Conservation (phyloP, 306 rosid species). For the Lupinus albus region DNA sequence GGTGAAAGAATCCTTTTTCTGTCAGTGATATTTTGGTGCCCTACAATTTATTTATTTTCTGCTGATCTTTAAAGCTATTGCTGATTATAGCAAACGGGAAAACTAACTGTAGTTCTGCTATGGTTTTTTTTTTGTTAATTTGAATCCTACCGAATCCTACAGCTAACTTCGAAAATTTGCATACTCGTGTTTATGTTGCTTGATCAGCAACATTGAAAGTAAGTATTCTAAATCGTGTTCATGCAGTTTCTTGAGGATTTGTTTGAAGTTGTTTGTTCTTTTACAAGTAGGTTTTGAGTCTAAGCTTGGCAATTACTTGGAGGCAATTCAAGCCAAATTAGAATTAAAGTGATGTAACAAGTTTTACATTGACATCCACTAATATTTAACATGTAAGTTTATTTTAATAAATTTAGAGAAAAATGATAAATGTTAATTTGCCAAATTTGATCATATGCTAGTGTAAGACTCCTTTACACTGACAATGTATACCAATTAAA, state of each 20-base stretch:
- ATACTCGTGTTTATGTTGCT: not conserved
- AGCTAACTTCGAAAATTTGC: not conserved
- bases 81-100: constrained; percentile 5
- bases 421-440: no score
- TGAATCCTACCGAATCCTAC: no score
- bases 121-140: no score
- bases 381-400: no score
- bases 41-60: constrained; percentile 50
- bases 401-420: no score
- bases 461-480: no score
- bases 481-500: no score
- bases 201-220: not conserved
- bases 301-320: constrained; percentile 6
- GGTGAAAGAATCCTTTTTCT: constrained; percentile 41
- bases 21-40: constrained; percentile 54
- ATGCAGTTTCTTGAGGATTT: constrained; percentile 1
- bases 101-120: constrained; percentile 17
- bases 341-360: no score
- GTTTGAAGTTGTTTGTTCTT: not conserved
- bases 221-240: not conserved
- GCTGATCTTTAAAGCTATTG: constrained; percentile 31
- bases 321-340: not conserved
- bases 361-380: no score
- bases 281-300: no score
- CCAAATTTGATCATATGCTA: no score